Percentiles rank a stretch among this genome's conserved stretches.
These are phyloP conservation scores for Auriscalpium orientale DNA, from an alignment of 768 basidiomycete species.

Conservation along the genomic window DNA sequence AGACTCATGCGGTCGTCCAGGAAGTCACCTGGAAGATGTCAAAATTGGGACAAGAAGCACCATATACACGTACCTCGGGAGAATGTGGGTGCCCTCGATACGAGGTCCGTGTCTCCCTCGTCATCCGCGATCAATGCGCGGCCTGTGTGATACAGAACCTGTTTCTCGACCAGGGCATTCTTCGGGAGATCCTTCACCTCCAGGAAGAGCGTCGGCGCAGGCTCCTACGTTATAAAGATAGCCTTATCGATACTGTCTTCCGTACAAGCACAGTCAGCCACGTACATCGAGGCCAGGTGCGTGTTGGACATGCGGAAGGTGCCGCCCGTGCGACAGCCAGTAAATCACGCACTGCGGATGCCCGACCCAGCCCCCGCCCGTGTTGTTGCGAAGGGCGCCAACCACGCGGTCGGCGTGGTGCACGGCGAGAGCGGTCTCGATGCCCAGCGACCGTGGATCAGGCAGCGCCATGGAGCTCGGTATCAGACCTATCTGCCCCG, in stretches of 20 bases:
- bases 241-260: neutral
- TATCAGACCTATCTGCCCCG: slow-evolving; percentile 91
- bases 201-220: slow-evolving; percentile 45
- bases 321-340: slow-evolving; percentile 48
- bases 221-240: slow-evolving; percentile 11
- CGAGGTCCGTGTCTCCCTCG: slow-evolving; percentile 34
- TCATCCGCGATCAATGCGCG: slow-evolving; percentile 39
- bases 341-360: slow-evolving; percentile 59
- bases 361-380: slow-evolving; percentile 54
- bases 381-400: slow-evolving; percentile 45
- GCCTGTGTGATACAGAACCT: slow-evolving; percentile 65
- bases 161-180: slow-evolving; percentile 67
- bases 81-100: slow-evolving; percentile 30
- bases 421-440: slow-evolving; percentile 65
- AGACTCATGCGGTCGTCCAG: neutral
- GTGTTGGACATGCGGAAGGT: slow-evolving; percentile 34
- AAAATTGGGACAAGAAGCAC: neutral
- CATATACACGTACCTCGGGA: slow-evolving; percentile 29
- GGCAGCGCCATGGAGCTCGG: slow-evolving; percentile 70
- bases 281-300: slow-evolving; percentile 20
- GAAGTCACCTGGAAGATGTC: neutral
- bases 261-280: neutral
- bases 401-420: slow-evolving; percentile 76
- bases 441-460: slow-evolving; percentile 42
- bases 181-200: slow-evolving; percentile 63